phyloP scores from a whole-genome alignment of 1,139 yeast species.

The Nakaseomyces delphensis region DNA sequence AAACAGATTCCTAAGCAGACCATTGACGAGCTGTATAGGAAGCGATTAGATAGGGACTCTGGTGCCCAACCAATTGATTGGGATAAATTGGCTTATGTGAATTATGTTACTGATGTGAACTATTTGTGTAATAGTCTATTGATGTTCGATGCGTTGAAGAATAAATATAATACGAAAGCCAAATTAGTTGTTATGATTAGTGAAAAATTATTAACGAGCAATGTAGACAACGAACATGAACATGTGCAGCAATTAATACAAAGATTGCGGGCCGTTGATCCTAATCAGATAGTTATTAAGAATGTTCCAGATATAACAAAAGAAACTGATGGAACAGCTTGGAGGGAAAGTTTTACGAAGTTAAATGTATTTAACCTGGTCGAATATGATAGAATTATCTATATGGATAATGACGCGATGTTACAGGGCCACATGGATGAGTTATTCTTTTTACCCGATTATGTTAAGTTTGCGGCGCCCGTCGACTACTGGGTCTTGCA shows the following conservation, averaged over 20 bases:
- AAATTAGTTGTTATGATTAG: conserved; percentile 35
- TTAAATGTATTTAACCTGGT: conserved; percentile 43
- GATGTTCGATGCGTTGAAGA: conserved; percentile 34
- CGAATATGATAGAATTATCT: conserved; percentile 41
- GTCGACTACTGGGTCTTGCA: conserved; percentile 26
- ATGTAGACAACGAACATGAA: conserved; percentile 9
- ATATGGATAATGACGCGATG: conserved; percentile 37
- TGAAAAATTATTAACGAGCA: conserved; percentile 18
- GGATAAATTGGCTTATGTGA: conserved; percentile 38
- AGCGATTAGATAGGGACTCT: conserved; percentile 10
- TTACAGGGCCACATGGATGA: conserved; percentile 37
- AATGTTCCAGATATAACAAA: conserved; percentile 25
- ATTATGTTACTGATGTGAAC: conserved; percentile 39
- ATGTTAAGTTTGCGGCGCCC: conserved; percentile 30
- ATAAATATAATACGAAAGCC: conserved; percentile 34
- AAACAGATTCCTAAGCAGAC: conserved; percentile 28
- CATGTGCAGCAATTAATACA: conserved; percentile 11
- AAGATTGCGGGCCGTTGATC: conserved; percentile 16
- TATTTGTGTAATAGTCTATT: conserved; percentile 40
- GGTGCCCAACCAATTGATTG: conserved; percentile 28
- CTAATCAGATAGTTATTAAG: conserved; percentile 26
- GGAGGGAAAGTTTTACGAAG: conserved; percentile 50
- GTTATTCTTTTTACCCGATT: conserved; percentile 38
- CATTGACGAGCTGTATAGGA: conserved; percentile 21
- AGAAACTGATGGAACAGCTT: conserved; percentile 29